phyloP scores from a whole-genome alignment of 1,284 basidiomycete species.

The Cryptococcus sp. region DNA sequence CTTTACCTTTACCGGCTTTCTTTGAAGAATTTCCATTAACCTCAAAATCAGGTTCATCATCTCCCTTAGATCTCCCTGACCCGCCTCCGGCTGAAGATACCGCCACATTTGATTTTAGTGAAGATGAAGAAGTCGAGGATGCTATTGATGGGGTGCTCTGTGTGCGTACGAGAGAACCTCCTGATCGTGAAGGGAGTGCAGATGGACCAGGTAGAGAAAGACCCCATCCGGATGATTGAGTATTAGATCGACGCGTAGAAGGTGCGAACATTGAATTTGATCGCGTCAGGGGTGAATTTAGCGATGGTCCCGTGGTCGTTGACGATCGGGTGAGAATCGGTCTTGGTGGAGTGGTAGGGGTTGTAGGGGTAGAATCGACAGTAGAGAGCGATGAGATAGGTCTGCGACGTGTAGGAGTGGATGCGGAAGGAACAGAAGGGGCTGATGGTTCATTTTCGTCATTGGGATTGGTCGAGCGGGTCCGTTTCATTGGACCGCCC shows the following conservation, averaged over 20 bases:
- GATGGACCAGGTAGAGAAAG: conserved; percentile 5
- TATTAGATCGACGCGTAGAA: conserved; percentile 18
- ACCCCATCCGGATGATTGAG: background rate
- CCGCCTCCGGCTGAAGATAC: background rate
- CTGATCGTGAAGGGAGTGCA: conserved; percentile 2
- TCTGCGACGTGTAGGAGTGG: conserved; percentile 5
- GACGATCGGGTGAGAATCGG: conserved; percentile 20
- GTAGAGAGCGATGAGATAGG: background rate
- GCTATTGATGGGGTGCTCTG: conserved; percentile 1
- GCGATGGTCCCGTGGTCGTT: conserved; percentile 5
- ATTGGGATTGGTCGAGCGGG: background rate
- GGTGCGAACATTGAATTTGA: conserved; percentile 22
- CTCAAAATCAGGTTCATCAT: conserved; percentile 10
- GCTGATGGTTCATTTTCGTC: background rate
- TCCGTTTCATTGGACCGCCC: background rate
- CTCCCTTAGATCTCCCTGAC: conserved; percentile 10
- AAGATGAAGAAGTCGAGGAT: background rate
- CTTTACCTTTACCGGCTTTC: conserved; percentile 35
- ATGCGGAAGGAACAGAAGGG: background rate
- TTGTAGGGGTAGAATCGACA: background rate
- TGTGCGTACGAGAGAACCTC: conserved; percentile 1
- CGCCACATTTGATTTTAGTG: background rate
- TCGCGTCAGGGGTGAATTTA: conserved; percentile 16
- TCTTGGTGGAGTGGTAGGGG: conserved; percentile 4
- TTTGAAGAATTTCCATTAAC: conserved; percentile 11